Conservation (phyloP, 2,329 filamentous ascomycete species). For the Cadophora sp. region DNA sequence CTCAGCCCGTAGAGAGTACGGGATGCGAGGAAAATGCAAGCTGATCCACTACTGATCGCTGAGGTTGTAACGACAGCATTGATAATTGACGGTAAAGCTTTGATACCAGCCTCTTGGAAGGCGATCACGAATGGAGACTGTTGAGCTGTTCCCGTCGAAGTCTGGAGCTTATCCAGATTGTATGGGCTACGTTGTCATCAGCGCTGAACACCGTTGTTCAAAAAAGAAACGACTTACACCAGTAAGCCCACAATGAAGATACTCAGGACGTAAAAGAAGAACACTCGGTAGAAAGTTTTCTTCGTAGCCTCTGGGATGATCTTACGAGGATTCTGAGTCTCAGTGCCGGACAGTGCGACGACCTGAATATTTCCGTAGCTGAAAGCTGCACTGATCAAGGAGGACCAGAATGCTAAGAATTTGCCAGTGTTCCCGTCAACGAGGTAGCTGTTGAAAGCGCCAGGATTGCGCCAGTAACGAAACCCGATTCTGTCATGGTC, state of each 20-base stretch:
- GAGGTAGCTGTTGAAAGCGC: slow-evolving; percentile 50
- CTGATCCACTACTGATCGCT: slow-evolving; percentile 73
- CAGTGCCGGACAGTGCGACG: slow-evolving; percentile 64
- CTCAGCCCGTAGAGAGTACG: slow-evolving; percentile 65
- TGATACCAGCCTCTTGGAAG: slow-evolving; percentile 70
- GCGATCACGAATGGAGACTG: slow-evolving; percentile 76
- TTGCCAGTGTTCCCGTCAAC: slow-evolving; percentile 59
- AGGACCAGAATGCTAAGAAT: slow-evolving; percentile 55
- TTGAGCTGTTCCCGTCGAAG: slow-evolving; percentile 56
- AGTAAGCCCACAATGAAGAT: slow-evolving; percentile 61
- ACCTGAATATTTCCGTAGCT: slow-evolving; percentile 58
- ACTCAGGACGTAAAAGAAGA: slow-evolving; percentile 69
- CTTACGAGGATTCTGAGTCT: slow-evolving; percentile 68
- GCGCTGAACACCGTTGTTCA: slow-evolving; percentile 54
- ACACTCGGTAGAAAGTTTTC: slow-evolving; percentile 64
- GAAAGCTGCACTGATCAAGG: slow-evolving; percentile 53
- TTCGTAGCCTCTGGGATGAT: slow-evolving; percentile 64
- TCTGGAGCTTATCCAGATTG: slow-evolving; percentile 51
- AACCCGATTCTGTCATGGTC: slow-evolving; percentile 67
- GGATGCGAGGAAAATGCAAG: slow-evolving; percentile 65
- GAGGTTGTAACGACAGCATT: slow-evolving; percentile 79
- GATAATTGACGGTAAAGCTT: slow-evolving; percentile 72
- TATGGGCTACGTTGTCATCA: slow-evolving; percentile 12
- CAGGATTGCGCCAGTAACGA: slow-evolving; percentile 63
- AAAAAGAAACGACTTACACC: slow-evolving; percentile 52